These are phyloP conservation scores for Decorospora gaudefroyi DNA, from an alignment of 2,329 filamentous ascomycete species.

Conservation along the genomic window DNA sequence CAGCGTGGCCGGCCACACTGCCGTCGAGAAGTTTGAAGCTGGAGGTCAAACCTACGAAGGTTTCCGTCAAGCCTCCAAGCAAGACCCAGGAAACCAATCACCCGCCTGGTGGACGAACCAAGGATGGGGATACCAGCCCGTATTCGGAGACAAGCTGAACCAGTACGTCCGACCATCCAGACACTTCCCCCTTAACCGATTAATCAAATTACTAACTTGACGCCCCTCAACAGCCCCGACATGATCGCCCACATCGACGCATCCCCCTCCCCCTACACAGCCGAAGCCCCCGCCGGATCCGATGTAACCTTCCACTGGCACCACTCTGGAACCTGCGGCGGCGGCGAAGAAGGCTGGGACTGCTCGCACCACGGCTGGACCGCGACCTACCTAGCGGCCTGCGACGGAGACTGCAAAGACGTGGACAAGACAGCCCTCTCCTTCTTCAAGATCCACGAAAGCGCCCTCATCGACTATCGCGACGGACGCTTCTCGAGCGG, in stretches of 20 bases:
- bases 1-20: conserved; percentile 33
- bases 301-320: conserved; percentile 42
- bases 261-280: conserved; percentile 38
- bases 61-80: conserved; percentile 34
- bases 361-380: conserved; percentile 44
- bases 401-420: conserved; percentile 42
- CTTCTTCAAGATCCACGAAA: conserved; percentile 46
- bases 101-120: conserved; percentile 44
- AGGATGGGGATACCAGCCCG: conserved; percentile 40
- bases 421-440: conserved; percentile 37
- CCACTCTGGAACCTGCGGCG: conserved; percentile 33
- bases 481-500: conserved; percentile 34
- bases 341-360: conserved; percentile 39
- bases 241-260: conserved; percentile 43
- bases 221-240: conserved; percentile 20
- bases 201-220: neutral
- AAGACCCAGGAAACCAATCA: conserved; percentile 32
- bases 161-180: neutral
- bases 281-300: conserved; percentile 33
- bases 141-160: conserved; percentile 35
- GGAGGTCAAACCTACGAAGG: conserved; percentile 38
- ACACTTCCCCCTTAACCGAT: too few relatives aligned
- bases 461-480: conserved; percentile 35
- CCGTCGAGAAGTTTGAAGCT: conserved; percentile 33
- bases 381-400: conserved; percentile 39